phyloP scores from a whole-genome alignment of 1,284 basidiomycete species.

The Chondrostereum purpureum region DNA sequence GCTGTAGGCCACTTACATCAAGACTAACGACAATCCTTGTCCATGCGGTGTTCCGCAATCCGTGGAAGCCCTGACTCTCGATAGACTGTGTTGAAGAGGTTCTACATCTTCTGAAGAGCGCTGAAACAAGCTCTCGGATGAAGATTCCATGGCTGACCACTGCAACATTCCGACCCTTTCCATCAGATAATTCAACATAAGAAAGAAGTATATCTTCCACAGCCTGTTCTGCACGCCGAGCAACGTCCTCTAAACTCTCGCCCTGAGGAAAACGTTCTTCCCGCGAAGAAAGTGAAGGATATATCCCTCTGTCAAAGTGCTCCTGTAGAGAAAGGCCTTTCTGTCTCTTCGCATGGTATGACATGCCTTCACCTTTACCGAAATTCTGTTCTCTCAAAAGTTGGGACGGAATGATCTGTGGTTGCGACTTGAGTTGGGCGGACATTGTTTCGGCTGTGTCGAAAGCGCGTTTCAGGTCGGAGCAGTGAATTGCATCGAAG shows the following conservation, averaged over 20 bases:
- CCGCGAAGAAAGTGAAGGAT: constrained; percentile 41
- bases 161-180: constrained; percentile 47
- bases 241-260: constrained; percentile 69
- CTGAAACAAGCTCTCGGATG: constrained; percentile 58
- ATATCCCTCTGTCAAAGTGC: constrained; percentile 46
- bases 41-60: constrained; percentile 70
- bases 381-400: constrained; percentile 65
- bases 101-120: constrained; percentile 39
- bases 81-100: constrained; percentile 9
- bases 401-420: constrained; percentile 43
- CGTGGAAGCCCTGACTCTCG: constrained; percentile 34
- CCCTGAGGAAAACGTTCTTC: constrained; percentile 62
- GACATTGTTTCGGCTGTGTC: constrained; percentile 63
- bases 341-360: constrained; percentile 31
- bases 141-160: constrained; percentile 79
- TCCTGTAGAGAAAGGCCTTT: constrained; percentile 36
- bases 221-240: constrained; percentile 49
- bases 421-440: constrained; percentile 44
- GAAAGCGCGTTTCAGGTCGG: constrained; percentile 72
- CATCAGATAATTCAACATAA: constrained; percentile 38
- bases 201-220: constrained; percentile 58
- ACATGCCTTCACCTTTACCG: constrained; percentile 68
- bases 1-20: constrained; percentile 33
- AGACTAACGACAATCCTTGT: constrained; percentile 45
- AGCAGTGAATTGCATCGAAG: constrained; percentile 71